Evolutionary conservation across 106 monocot species (phyloP), one percentile per base, ranked within the genome.

Genomic region (Ottelia alismoides): DNA sequence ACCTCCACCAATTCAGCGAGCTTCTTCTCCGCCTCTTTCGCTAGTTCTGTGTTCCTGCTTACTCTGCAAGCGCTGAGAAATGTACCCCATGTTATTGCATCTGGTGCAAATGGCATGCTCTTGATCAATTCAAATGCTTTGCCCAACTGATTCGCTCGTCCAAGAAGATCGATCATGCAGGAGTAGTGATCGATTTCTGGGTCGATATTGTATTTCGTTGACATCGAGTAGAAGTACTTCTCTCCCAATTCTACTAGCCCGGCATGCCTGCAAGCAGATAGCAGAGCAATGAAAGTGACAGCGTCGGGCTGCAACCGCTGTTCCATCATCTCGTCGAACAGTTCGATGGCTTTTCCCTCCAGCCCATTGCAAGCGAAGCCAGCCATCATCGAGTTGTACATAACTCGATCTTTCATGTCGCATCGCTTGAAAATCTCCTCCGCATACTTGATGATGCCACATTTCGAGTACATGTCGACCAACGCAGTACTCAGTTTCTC

Each of bases 211-310:
- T 67, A 27, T 18, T 57, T 30, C 40, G 21, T 9, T 16, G 27
- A 18, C 68, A 68, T 68, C 2, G 35, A 14, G n/a, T 59, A 27
- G 60, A 60, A 68, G 51, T 27, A 29, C 27, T 44, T 35, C 43
- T 60, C 52, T 43, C 68, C 68, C 6, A 21, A 25, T n/a, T 59
- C 60, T 3, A 68, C 52, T 28, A 68, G 29, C 20, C 68, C 60
- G 19, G 43, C 59, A 58, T 68, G 68, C 24, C 58, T 32, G 40
- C 68, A 68, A 35, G 68, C 52, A 20, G 68, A 68, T 14, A 68
- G 58, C n/a, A 60, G 32, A 2, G 68, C 68, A 19, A 58, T 59
- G 29, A 60, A 68, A 18, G 68, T 60, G 4, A 27, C 68, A 20
- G 43, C 45, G 27, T 59, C 60, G 14, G 68, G 68, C 45, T 25